Evolutionary conservation across 108 stramenopile species (phyloP).

Genomic region (Phaeodactylum tricornutum): DNA sequence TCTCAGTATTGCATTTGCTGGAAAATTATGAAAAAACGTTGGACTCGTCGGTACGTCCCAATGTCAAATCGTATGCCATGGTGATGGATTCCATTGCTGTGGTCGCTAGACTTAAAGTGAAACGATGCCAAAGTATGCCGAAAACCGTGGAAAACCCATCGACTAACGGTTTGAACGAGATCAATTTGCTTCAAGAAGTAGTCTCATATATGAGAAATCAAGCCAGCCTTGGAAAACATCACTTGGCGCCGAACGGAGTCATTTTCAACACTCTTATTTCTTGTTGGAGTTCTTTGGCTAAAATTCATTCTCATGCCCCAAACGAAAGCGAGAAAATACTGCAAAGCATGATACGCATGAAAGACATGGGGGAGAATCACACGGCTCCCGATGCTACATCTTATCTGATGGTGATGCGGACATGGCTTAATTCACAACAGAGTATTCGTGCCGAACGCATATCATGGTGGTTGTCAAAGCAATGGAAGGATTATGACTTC

Average conservation of each 20-base stretch:
- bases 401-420: conserved; percentile 2
- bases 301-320: conserved; percentile 18
- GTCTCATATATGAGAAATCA: conserved; percentile 37
- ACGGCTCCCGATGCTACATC: neutral
- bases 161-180: conserved; percentile 43
- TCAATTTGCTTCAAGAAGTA: conserved; percentile 39
- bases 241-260: conserved; percentile 12
- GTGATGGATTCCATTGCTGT: conserved; percentile 51
- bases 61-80: conserved; percentile 64
- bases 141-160: conserved; percentile 9
- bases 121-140: conserved; percentile 4
- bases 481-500: conserved; percentile 30
- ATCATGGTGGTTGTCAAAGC: conserved; percentile 58
- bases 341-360: neutral
- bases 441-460: conserved; percentile 41
- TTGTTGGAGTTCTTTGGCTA: conserved; percentile 41
- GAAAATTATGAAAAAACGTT: conserved; percentile 40
- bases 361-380: neutral
- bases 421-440: conserved; percentile 13
- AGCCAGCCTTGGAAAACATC: neutral
- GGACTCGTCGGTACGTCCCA: conserved; percentile 30
- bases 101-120: conserved; percentile 41
- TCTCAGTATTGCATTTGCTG: conserved; percentile 43
- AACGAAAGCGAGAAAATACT: conserved; percentile 51
- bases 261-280: conserved; percentile 66